Percentiles rank a stretch among this genome's conserved stretches.
phyloP scores from a whole-genome alignment of 495 filamentous ascomycete genomes.

The Aspergillus mulundensis region DNA sequence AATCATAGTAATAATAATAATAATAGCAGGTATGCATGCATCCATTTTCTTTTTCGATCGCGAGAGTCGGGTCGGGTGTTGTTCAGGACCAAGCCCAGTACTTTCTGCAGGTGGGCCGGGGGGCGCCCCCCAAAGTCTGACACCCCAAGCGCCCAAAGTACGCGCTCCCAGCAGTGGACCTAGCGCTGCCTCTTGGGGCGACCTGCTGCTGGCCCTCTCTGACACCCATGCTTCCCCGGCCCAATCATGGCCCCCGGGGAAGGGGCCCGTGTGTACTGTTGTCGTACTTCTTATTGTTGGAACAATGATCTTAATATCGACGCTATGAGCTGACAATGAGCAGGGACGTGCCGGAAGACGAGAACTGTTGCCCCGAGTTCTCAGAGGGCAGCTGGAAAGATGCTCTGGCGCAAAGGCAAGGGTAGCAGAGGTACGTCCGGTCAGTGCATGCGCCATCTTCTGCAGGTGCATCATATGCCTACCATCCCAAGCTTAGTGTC shows the following conservation, averaged over 20 bases:
- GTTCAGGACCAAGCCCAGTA: conserved; percentile 6
- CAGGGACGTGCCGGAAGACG: background rate
- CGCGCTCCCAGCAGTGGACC: background rate
- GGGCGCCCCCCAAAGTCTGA: too few species aligned
- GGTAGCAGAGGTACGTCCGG: background rate
- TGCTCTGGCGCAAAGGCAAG: too few species aligned
- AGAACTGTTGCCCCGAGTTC: background rate
- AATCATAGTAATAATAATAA: conserved; percentile 10
- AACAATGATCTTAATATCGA: background rate
- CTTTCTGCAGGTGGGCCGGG: background rate
- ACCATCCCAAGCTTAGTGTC: conserved; percentile 5
- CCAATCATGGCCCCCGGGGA: conserved; percentile 26
- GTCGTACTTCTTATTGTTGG: conserved; percentile 8
- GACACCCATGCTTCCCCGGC: conserved; percentile 40
- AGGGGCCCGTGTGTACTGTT: conserved; percentile 30
- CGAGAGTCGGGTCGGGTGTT: background rate
- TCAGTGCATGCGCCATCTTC: conserved; percentile 21
- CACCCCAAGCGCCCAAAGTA: too few species aligned
- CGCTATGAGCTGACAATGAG: background rate
- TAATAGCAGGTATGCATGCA: conserved; percentile 15
- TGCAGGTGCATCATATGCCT: conserved; percentile 23
- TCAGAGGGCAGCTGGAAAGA: background rate
- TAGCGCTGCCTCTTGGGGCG: conserved; percentile 39
- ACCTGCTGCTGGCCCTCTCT: conserved; percentile 29
- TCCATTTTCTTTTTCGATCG: background rate